Conservation (phyloP, 2,329 filamentous ascomycete genomes). For the Talaromyces piceae region DNA sequence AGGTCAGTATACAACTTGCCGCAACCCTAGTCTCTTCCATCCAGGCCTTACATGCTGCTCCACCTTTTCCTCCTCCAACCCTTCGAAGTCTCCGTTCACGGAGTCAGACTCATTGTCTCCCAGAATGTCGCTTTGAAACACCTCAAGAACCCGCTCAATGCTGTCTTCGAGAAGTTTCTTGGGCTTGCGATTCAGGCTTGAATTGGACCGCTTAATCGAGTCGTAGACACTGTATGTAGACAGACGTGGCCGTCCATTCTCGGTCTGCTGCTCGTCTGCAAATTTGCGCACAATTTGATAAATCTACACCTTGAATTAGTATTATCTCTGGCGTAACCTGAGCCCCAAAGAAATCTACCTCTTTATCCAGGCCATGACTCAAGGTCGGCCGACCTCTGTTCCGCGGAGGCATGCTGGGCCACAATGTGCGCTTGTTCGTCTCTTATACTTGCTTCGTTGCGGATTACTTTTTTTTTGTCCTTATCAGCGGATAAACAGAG, state of each 20-base stretch:
- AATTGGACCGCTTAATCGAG: constrained; percentile 77
- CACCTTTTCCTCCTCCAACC: constrained; percentile 36
- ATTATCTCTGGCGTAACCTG: too few species aligned
- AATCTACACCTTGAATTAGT: constrained; percentile 40
- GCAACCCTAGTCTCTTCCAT: not conserved
- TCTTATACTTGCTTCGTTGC: not conserved
- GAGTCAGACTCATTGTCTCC: constrained; percentile 48
- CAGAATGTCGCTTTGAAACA: constrained; percentile 58
- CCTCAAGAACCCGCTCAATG: constrained; percentile 71
- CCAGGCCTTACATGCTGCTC: constrained; percentile 7
- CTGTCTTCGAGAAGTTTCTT: constrained; percentile 77
- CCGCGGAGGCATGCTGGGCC: constrained; percentile 28
- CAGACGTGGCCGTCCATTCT: constrained; percentile 43
- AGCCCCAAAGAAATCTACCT: constrained; percentile 35
- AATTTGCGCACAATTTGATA: constrained; percentile 74
- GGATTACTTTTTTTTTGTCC: not conserved
- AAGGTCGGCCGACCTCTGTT: constrained; percentile 41
- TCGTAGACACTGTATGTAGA: constrained; percentile 63
- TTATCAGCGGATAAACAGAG: constrained; percentile 2
- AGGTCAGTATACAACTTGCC: not conserved
- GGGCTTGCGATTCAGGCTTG: constrained; percentile 71
- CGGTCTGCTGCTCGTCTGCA: constrained; percentile 56
- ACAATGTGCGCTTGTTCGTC: not conserved
- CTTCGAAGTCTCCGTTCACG: constrained; percentile 45
- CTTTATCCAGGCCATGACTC: constrained; percentile 55